A percentile compares a stretch with the other conserved stretches of the same genome.
These are phyloP conservation scores for Eucalyptus erythrocorys DNA, from an alignment of 345 rosid species.

Conservation along the genomic window DNA sequence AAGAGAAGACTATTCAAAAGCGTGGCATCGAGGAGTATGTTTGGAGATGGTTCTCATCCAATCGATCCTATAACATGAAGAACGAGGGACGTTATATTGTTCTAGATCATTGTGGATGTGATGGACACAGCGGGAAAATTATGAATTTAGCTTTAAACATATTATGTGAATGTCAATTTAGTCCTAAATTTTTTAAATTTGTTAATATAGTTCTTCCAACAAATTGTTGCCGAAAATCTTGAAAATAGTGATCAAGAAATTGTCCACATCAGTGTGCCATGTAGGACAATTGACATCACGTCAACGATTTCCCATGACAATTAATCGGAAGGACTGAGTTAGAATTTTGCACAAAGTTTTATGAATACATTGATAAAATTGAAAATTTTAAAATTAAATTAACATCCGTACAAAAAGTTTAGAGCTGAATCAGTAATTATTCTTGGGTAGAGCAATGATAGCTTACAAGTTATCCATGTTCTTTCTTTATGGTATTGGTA, in stretches of 20 bases:
- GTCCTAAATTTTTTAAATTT: not conserved
- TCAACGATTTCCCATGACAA: not conserved
- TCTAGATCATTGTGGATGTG: no score
- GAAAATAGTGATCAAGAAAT: not conserved
- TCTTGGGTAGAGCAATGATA: not conserved
- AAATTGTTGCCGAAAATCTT: not conserved
- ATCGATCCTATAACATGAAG: not conserved
- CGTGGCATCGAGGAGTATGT: not conserved
- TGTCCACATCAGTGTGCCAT: not conserved
- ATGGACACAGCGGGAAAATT: not conserved
- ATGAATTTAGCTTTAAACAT: not conserved
- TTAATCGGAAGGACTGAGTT: not conserved
- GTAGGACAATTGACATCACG: not conserved
- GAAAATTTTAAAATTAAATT: no score
- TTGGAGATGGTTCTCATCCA: not conserved
- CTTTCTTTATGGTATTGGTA: not conserved
- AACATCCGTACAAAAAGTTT: no score
- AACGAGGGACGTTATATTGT: not conserved
- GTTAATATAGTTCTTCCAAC: not conserved
- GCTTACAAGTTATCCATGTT: not conserved
- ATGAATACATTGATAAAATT: no score
- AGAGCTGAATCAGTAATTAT: no score
- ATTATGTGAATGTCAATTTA: not conserved
- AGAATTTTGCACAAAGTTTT: no score
- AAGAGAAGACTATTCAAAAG: not conserved